Conservation (phyloP, 2,329 filamentous ascomycete species). For the Penicillium sp. region DNA sequence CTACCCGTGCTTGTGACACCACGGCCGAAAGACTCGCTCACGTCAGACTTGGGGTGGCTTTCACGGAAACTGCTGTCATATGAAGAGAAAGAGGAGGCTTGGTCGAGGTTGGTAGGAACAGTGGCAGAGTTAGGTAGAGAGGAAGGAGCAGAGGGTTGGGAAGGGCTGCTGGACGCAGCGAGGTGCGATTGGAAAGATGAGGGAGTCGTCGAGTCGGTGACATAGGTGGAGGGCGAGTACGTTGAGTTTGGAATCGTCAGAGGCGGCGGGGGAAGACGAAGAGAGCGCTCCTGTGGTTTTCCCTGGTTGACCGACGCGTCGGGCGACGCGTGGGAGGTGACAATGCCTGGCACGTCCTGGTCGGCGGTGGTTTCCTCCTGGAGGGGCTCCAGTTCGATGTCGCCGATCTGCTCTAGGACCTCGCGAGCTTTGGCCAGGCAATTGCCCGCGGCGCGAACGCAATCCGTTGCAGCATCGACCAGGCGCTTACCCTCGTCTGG, state of each 20-base stretch:
- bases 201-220: conserved; percentile 42
- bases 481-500: conserved; percentile 76
- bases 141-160: conserved; percentile 28
- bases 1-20: conserved; percentile 76
- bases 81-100: conserved; percentile 32
- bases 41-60: conserved; percentile 34
- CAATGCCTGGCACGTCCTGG: conserved; percentile 16
- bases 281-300: conserved; percentile 32
- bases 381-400: conserved; percentile 76
- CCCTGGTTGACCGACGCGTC: conserved; percentile 19
- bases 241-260: conserved; percentile 45
- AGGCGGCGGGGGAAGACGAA: conserved; percentile 48
- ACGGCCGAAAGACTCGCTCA: conserved; percentile 55
- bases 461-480: conserved; percentile 77
- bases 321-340: conserved; percentile 24
- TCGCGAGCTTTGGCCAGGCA: conserved; percentile 84
- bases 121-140: conserved; percentile 31
- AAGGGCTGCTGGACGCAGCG: conserved; percentile 29
- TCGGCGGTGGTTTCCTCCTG: conserved; percentile 38
- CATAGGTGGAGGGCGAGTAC: conserved; percentile 37
- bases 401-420: conserved; percentile 84
- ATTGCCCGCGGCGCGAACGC: conserved; percentile 86
- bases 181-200: conserved; percentile 49
- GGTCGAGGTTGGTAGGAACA: conserved; percentile 30
- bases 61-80: conserved; percentile 39